Evolutionary conservation across 2,329 filamentous ascomycete species (phyloP), one percentile per base, ranked within the genome.

Genomic region (Neonectria ditissima): DNA sequence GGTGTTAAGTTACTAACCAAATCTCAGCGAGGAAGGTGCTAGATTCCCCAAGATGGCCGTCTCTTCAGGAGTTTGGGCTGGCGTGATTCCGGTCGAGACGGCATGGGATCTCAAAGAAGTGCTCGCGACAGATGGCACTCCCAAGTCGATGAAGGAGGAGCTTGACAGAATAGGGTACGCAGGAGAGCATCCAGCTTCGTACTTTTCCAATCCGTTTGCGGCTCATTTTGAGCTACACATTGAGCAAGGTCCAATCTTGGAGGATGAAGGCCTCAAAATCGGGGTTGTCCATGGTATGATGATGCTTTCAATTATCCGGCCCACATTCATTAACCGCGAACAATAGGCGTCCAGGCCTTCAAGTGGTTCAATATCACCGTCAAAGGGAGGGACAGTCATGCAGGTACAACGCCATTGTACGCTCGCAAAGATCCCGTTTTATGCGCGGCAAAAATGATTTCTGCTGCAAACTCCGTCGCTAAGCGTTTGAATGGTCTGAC

Each of bases 211-310:
- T 28, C 89, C 89, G 0, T 87, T 92, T 79, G 89, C 87, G 1
- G 91, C 90, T 1, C 91, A 93, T 77, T 93, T 94, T 70, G 91
- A 94, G 77, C 81, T 93, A 6, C 91, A 93, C 73, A 93, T 94
- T 59, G 92, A 94, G 75, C 92, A 55, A 20, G 52, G 52, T 4
- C 52, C 52, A 26, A 55, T 55, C 8, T 26, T 55, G 26, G 52
- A 55, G 18, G 24, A 41, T 5, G 37, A 41, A 9, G 30, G 26
- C 11, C 52, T 30, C 8, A 14, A 24, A 11, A 30, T 55, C 4
- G 52, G 52, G 4, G 39, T 39, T 13, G 32, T 34, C 13, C 44
- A 52, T n/a, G 34, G 34, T 37, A 37, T 37, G 34, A 37, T 8
- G 6, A 37, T 37, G 5, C 16, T 26, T 26, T 37, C 32, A 3